These are phyloP conservation scores for Coleophoma cylindrospora DNA, from an alignment of 2,329 filamentous ascomycete genomes.

Conservation along the genomic window DNA sequence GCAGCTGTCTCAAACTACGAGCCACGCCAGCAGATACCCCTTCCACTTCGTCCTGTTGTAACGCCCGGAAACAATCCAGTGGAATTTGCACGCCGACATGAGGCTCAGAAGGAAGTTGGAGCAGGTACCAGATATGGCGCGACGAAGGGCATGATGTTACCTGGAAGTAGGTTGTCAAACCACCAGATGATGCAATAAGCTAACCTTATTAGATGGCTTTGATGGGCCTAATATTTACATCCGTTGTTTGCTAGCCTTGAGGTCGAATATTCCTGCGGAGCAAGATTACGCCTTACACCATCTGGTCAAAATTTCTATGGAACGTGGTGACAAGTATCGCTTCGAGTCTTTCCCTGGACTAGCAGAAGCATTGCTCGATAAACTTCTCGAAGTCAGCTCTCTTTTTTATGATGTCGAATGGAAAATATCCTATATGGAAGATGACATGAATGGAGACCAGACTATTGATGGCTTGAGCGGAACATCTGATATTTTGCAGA, in stretches of 20 bases:
- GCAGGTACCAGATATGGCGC: conserved; percentile 33
- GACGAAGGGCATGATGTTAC: conserved; percentile 47
- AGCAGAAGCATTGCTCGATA: conserved; percentile 82
- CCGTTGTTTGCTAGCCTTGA: conserved; percentile 76
- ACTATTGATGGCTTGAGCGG: conserved; percentile 61
- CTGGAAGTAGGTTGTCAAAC: conserved; percentile 50
- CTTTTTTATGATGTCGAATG: conserved; percentile 81
- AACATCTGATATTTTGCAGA: conserved; percentile 67
- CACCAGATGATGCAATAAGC: conserved; percentile 2
- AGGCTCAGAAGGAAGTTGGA: conserved; percentile 32
- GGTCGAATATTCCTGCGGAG: conserved; percentile 73
- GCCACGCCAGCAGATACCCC: conserved; percentile 54
- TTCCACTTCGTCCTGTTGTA: conserved; percentile 67
- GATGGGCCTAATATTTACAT: conserved; percentile 88
- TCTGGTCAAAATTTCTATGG: conserved; percentile 90
- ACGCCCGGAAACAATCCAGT: conserved; percentile 71
- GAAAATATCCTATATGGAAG: conserved; percentile 69
- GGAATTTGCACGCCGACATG: conserved; percentile 58
- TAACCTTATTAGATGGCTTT: conserved; percentile 40
- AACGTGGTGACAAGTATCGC: conserved; percentile 91
- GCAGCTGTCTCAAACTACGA: conserved; percentile 65
- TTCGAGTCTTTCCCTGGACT: conserved; percentile 89
- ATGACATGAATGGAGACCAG: conserved; percentile 45
- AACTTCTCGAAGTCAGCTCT: conserved; percentile 71
- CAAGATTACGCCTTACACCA: conserved; percentile 93